Evolutionary conservation across 2,329 filamentous ascomycete species (phyloP), one percentile per base, ranked within the genome.

Genomic region (Plectosphaerella plurivora): DNA sequence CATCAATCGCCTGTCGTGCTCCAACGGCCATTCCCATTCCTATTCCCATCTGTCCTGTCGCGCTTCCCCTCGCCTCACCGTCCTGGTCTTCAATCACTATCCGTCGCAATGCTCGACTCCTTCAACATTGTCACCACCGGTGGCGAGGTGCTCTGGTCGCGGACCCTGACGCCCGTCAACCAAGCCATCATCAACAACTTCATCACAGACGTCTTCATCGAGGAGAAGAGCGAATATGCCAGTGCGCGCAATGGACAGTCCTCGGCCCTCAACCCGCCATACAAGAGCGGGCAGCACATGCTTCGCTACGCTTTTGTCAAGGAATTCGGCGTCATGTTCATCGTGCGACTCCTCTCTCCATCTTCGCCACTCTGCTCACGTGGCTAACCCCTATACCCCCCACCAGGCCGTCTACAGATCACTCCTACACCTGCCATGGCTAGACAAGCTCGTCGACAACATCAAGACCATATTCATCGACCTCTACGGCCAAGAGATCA

Each of bases 51-150:
- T 33, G 28, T 33, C 28, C 28, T 33, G 28, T 33, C 28, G 28
- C 41, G 41, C 41, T 44, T 16, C 18, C 41, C 16, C 41, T 12
- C 41, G n/a, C 28, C 11, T 44, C 41, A 5, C 22, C 5, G 22
- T 22, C 41, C 18, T 44, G 5, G 3, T 44, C 41, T 4, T 18
- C 16, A 44, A 39, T 5, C 16, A n/a, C 16, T 12, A 33, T 18
- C 41, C 53, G 48, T 52, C 62, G 68, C 60, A 53, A 97, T 97
- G 93, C 75, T 99, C 73, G 94, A 99, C 75, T 88, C 89, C 15
- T 99, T 99, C 69, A 93, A 99, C 72, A 94, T 99, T 60, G 73
- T 99, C 56, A 97, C 93, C 55, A 96, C 93, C 37, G 96, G 92
- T 4, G 94, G 94, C 52, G 92, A 99, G 57, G 94, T 99, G 53